Evolutionary conservation across 1,284 basidiomycete species (phyloP).

Genomic region (Fistulina hepatica): DNA sequence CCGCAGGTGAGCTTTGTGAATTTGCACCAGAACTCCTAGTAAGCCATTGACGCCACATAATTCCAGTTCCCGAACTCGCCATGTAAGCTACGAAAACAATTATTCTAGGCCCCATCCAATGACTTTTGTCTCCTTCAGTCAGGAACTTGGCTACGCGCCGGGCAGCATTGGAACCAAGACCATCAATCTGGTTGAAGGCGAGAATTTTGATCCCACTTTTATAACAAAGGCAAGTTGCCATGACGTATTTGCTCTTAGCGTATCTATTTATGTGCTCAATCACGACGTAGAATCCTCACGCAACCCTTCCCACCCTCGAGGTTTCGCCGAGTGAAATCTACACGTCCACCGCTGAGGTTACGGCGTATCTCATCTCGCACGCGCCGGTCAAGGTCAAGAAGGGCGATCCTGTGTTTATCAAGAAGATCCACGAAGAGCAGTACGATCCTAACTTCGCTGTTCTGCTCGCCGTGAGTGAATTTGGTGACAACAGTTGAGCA

Average conservation of each 20-base stretch:
- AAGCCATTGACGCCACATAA: no score
- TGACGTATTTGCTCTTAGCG: not conserved
- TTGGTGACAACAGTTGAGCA: not conserved
- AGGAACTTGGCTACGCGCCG: slow-evolving; percentile 35
- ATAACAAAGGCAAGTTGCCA: slow-evolving; percentile 33
- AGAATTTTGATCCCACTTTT: slow-evolving; percentile 53
- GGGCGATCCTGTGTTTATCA: slow-evolving; percentile 29
- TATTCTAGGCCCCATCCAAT: not conserved
- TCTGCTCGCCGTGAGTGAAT: slow-evolving; percentile 32
- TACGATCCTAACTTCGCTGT: slow-evolving; percentile 50
- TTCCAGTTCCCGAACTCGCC: slow-evolving; percentile 31
- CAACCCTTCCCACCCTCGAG: slow-evolving; percentile 44
- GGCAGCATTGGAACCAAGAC: slow-evolving; percentile 26
- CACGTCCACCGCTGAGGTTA: slow-evolving; percentile 38
- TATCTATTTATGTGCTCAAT: not conserved
- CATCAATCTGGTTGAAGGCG: slow-evolving; percentile 39
- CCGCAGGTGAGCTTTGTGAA: slow-evolving; percentile 19
- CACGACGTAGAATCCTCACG: slow-evolving; percentile 46
- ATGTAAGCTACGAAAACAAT: slow-evolving; percentile 24
- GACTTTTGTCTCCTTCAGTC: slow-evolving; percentile 9
- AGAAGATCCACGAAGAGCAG: slow-evolving; percentile 39
- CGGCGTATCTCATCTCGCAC: slow-evolving; percentile 35
- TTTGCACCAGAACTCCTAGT: no score
- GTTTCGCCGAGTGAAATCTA: slow-evolving; percentile 34
- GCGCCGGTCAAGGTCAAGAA: slow-evolving; percentile 29